Conservation (phyloP, 768 basidiomycete genomes). For the Serendipita indica region DNA sequence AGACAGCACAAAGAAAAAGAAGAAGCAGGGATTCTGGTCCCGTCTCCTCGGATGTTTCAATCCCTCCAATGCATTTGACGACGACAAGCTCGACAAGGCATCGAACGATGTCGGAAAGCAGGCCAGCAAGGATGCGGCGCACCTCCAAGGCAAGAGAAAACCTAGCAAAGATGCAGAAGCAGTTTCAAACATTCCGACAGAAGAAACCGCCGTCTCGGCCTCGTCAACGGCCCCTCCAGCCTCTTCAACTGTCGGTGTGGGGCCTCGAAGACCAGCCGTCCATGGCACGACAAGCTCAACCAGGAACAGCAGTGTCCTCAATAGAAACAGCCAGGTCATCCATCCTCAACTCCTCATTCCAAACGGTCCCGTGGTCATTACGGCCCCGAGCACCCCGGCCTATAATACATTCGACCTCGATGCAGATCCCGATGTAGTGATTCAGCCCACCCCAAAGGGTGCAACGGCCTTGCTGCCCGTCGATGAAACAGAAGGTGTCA, state of each 20-base stretch:
- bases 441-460: conserved; percentile 16
- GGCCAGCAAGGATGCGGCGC: background rate
- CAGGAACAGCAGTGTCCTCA: background rate
- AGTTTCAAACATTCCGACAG: background rate
- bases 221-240: background rate
- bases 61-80: background rate
- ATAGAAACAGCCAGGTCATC: background rate
- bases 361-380: background rate
- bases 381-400: conserved; percentile 1
- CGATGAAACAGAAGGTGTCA: conserved; percentile 74
- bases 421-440: conserved; percentile 14
- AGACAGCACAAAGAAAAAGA: background rate
- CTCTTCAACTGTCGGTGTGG: background rate
- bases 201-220: background rate
- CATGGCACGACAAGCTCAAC: background rate
- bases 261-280: background rate
- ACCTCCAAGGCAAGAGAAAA: background rate
- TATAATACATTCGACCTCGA: conserved; percentile 11
- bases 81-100: background rate
- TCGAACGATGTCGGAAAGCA: background rate
- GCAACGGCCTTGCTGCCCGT: conserved; percentile 30
- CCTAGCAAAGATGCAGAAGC: background rate
- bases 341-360: conserved; percentile 3
- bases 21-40: background rate
- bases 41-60: conserved; percentile 9